Conservation (phyloP, 495 filamentous ascomycete species). For the Xylaria longipes region DNA sequence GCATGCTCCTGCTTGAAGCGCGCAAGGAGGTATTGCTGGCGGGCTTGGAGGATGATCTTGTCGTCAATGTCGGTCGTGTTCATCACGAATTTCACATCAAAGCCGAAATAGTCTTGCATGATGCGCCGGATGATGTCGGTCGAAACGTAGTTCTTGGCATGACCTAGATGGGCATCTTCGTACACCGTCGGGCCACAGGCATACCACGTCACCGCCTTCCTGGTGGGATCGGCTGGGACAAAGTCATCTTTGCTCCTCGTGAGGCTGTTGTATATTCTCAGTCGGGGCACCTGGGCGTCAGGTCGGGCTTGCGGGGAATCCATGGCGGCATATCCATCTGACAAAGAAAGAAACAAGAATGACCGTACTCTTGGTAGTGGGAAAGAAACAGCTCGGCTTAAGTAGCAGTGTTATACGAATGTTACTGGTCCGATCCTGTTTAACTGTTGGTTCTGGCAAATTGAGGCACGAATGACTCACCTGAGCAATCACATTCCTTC, state of each 20-base stretch:
- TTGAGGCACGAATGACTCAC: conserved; percentile 5
- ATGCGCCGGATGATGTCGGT: conserved; percentile 89
- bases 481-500: background rate
- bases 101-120: conserved; percentile 81
- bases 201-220: conserved; percentile 74
- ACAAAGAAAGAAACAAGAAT: background rate
- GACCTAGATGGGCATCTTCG: conserved; percentile 79
- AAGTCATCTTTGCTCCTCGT: conserved; percentile 72
- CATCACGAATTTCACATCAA: conserved; percentile 84
- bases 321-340: conserved; percentile 30
- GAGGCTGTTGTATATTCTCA: conserved; percentile 69
- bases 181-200: conserved; percentile 84
- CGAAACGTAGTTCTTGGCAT: conserved; percentile 86
- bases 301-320: conserved; percentile 31
- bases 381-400: conserved; percentile 1
- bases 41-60: conserved; percentile 79
- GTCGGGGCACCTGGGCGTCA: conserved; percentile 36
- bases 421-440: background rate
- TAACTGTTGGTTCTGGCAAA: conserved; percentile 4
- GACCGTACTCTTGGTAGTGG: background rate
- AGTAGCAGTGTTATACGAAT: conserved; percentile 9
- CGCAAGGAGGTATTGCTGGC: conserved; percentile 72
- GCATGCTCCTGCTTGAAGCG: conserved; percentile 44
- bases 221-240: conserved; percentile 64
- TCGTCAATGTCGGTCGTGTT: conserved; percentile 93